Evolutionary conservation across 805 yeast genomes (phyloP), one percentile per base, ranked within the genome.

Genomic region (Starmerella tilneyi): DNA sequence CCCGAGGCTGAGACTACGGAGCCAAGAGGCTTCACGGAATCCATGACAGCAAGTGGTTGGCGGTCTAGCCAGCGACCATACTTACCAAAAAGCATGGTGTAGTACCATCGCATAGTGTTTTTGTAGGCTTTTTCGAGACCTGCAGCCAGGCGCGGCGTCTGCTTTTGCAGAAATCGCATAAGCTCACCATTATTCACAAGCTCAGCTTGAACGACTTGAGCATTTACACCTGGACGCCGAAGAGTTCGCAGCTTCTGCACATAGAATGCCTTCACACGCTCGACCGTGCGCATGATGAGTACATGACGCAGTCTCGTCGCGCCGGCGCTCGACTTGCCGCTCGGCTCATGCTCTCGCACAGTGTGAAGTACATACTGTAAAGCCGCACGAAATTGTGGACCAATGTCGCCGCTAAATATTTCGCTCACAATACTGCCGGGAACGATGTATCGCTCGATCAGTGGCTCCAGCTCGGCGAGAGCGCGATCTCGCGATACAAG

Each of bases 31-130:
- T 43, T 33, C 9, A 44, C 29, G 4, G 43, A 13, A 9, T 40
- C 51, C n/a, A 32, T 33, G 0, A 37, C 15, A 2, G 35, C 32
- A 11, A 51, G 24, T 16, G 54, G 52, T 45, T 51, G 56, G n/a
- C 57, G 49, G 23, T 43, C 47, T 15, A 56, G 45, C 52, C 51
- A 51, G 23, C 58, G 46, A 19, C 55, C 53, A 32, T 56, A 56
- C 39, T 56, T 56, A 17, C 79, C 77, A 58, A 88, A 89, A 54
- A 82, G 75, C 46, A 81, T 73, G 47, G 73, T 70, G 61, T 92
- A 92, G 65, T 89, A 92, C 98, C 98, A 92, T 56, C 75, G 70
- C 84, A 92, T 88, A 2, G 97, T 89, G 56, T 78, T 78, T 16
- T 79, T 66, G 60, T 92, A 92, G 0, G 96, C 97, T 55, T 74